Percentiles rank a stretch among this genome's conserved stretches.
phyloP scores from a whole-genome alignment of 2,329 filamentous ascomycete genomes.

The Monosporascus ibericus region DNA sequence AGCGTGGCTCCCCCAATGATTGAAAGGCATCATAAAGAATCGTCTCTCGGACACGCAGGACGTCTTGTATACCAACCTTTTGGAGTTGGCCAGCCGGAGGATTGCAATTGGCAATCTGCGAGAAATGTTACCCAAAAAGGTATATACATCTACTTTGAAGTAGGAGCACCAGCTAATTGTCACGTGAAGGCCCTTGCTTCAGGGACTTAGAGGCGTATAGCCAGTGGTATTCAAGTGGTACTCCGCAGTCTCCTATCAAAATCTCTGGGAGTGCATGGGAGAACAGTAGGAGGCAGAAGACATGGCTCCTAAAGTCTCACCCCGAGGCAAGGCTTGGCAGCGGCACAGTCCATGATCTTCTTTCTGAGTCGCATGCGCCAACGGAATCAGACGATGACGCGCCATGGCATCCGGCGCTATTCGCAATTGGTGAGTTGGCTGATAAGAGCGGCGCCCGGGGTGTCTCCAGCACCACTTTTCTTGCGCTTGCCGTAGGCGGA shows the following conservation, averaged over 20 bases:
- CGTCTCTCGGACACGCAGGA: conserved; percentile 23
- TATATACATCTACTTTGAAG: conserved; percentile 12
- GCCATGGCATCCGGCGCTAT: conserved; percentile 28
- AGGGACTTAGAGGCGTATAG: conserved; percentile 15
- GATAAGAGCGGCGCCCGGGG: conserved; percentile 29
- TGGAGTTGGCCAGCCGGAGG: conserved; percentile 17
- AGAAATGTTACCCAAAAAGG: conserved; percentile 18
- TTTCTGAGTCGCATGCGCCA: conserved; percentile 13
- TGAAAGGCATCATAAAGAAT: conserved; percentile 24
- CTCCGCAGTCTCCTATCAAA: conserved; percentile 1
- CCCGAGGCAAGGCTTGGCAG: conserved; percentile 40
- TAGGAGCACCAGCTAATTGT: conserved; percentile 9
- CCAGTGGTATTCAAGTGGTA: conserved; percentile 17
- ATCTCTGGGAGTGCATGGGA: conserved; percentile 15
- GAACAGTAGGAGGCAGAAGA: conserved; percentile 20
- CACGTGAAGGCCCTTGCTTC: conserved; percentile 20
- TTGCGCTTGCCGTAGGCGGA: conserved; percentile 48
- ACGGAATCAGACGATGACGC: conserved; percentile 1
- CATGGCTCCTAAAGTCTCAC: conserved; percentile 46
- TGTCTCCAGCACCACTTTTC: conserved; percentile 26
- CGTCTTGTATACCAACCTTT: conserved; percentile 23
- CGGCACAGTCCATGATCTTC: conserved; percentile 14
- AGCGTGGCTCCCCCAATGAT: conserved; percentile 24
- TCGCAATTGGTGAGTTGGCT: conserved; percentile 51
- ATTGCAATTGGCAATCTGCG: conserved; percentile 23